phyloP scores from a whole-genome alignment of 106 monocot genomes.

The Dioscorea dumetorum region DNA sequence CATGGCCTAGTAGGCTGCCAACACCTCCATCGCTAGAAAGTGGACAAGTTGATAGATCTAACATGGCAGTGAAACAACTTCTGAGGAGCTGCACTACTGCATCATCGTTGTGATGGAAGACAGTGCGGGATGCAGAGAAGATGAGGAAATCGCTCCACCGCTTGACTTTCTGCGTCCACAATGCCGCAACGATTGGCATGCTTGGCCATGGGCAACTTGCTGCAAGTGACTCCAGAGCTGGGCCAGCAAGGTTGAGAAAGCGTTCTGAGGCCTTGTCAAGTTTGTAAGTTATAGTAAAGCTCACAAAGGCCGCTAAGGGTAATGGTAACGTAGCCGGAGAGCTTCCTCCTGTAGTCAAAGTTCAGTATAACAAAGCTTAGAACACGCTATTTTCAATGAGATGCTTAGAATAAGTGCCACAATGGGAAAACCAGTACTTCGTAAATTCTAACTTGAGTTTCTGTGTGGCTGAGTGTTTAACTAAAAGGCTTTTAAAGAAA shows the following conservation, averaged over 20 bases:
- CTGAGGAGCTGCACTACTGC: slow-evolving; percentile 72
- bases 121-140: slow-evolving; percentile 88
- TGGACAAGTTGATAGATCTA: slow-evolving; percentile 33
- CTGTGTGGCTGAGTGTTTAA: too few relatives aligned
- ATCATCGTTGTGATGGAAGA: slow-evolving; percentile 83
- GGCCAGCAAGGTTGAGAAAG: slow-evolving; percentile 90
- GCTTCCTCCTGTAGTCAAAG: slow-evolving; percentile 43
- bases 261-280: slow-evolving; percentile 85
- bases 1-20: slow-evolving; percentile 88
- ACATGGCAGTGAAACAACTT: slow-evolving; percentile 71
- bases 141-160: slow-evolving; percentile 89
- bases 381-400: too few relatives aligned
- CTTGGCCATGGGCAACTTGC: slow-evolving; percentile 98
- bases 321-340: slow-evolving; percentile 68
- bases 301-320: slow-evolving; percentile 92
- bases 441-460: too few relatives aligned
- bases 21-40: slow-evolving; percentile 49
- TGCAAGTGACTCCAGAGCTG: slow-evolving; percentile 82
- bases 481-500: too few relatives aligned
- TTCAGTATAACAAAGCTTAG: background rate
- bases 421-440: too few relatives aligned
- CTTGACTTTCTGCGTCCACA: slow-evolving; percentile 97
- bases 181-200: slow-evolving; percentile 91
- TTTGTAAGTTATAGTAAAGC: slow-evolving; percentile 95
- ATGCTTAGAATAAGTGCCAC: too few relatives aligned